Base-by-base conservation (phyloP, 2,329 filamentous ascomycete genomes). In the Trichoderma sp. region DNA sequence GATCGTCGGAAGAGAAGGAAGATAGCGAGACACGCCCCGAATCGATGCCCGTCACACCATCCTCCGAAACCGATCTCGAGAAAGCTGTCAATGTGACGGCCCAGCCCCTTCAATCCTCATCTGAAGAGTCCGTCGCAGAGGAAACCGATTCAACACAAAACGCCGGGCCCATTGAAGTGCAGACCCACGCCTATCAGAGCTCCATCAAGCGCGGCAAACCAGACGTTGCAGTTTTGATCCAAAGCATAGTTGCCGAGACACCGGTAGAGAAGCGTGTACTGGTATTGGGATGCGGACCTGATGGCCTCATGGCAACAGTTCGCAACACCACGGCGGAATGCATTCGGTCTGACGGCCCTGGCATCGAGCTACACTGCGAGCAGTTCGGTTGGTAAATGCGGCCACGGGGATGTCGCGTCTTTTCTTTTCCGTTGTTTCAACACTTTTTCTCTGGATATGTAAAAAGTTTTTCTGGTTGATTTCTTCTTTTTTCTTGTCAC, bases 361-460 rank as follows among this genome's bases (percentile, higher is more conserved):
- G 84, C 31, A 80, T 89, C 4, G 87, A 87, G 77, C 80, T 89
- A 16, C 87, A 89, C 80, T 86, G 85, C 71, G 87, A 89, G 80
- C 81, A 85, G 60, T 88, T 88, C 79, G 85, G 83, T 6, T 87
- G 85, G 85, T 86, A 77, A 77, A 80, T 45, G 18, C 8, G 8
- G 24, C 18, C 31, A 11, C 18, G 16, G n/a, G 14, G 33, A 62
- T 24, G 9, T 18, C 11, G 59, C 16, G 6, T 9, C 50, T 31
- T 63, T 31, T 21, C 16, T n/a, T 41, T 21, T 38, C 7, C 59
- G 8, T 6, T 53, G 4, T 12, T 9, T 14, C 11, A 6, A 21
- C 9, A 11, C 21, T 38, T 21, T 14, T n/a, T 50, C 4, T 45
- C 35, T 63, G 56, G 56, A 16, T 11, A 8, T 50, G 38, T 6